These are phyloP conservation scores for Mallotus nudiflorus DNA, from an alignment of 345 rosid species.

Conservation along the genomic window DNA sequence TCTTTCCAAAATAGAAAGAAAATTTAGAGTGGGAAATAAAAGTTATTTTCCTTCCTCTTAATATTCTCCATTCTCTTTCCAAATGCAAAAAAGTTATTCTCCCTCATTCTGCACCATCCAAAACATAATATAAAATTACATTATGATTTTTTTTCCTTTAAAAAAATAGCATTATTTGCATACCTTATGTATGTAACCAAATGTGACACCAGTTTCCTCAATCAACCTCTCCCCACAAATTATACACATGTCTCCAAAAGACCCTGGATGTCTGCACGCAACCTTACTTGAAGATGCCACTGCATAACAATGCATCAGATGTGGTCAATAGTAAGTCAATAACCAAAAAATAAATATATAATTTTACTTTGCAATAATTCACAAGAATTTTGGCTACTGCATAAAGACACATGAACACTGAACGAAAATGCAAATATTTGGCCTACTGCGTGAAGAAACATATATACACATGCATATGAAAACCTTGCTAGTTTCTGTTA, in stretches of 20 bases:
- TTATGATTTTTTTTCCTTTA: too few relatives aligned
- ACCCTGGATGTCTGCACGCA: slow-evolving; percentile 70
- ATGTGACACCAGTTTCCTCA: slow-evolving; percentile 69
- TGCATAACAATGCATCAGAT: slow-evolving; percentile 29
- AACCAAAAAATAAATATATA: background rate
- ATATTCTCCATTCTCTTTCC: too few relatives aligned
- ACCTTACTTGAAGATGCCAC: slow-evolving; percentile 48
- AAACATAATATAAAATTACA: background rate
- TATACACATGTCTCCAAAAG: slow-evolving; percentile 69
- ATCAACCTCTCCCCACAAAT: slow-evolving; percentile 59
- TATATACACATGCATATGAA: too few relatives aligned
- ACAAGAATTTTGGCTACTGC: background rate
- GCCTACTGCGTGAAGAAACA: too few relatives aligned
- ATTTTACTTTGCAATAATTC: background rate
- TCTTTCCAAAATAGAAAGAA: too few relatives aligned
- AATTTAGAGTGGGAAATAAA: too few relatives aligned
- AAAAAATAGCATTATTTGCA: slow-evolving; percentile 6
- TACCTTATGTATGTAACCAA: slow-evolving; percentile 81
- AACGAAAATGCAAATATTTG: background rate
- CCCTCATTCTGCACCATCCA: too few relatives aligned
- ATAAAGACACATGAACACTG: background rate
- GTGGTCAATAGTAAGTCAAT: background rate
- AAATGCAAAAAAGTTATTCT: too few relatives aligned
- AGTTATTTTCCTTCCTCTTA: too few relatives aligned
- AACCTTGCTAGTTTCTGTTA: too few relatives aligned